Evolutionary conservation across 805 yeast genomes (phyloP), one percentile per base, ranked within the genome.

Genomic region (Groenewaldozyma salmanticensis): DNA sequence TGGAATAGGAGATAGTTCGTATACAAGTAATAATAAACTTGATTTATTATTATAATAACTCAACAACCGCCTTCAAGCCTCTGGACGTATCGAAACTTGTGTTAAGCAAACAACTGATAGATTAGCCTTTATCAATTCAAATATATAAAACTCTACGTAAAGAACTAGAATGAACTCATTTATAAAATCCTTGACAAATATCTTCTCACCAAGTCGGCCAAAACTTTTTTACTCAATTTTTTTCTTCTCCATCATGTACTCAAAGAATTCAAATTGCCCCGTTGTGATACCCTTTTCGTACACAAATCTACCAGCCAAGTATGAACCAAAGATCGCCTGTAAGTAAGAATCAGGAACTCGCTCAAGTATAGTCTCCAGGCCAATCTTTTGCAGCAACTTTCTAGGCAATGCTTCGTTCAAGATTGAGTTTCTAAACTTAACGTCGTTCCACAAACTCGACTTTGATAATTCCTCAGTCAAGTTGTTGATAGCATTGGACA

Each of bases 291-390:
- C 96, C 55, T 79, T 71, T 21, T 81, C 70, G 63, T 87, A 87
- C 41, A 87, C 94, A 61, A 82, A 87, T 36, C 81, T 71, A 36
- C 94, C 81, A 7, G 95, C 87, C 53, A 87, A 69, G 56, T 77
- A 80, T 27, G 92, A 81, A 35, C 95, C 94, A 57, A 90, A 83
- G 52, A 90, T 75, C 2, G 96, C 95, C 57, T 77, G 79, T 59
- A 90, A 69, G 60, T 90, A 92, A 39, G 94, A 74, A 43, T 73
- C 83, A 16, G 98, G 98, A 31, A 90, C 92, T 54, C 92, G 76
- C 35, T 65, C 54, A 52, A 90, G 67, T 32, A 90, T 77, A 42
- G 66, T 64, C 6, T 78, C 81, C 42, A 85, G 73, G 5, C 77
- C 71, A 33, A 79, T 68, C 54, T 76, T 71, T 32, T 73, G 61